Evolutionary conservation across 2,329 filamentous ascomycete genomes (phyloP).

Genomic region (Chaetothyriales sp.): DNA sequence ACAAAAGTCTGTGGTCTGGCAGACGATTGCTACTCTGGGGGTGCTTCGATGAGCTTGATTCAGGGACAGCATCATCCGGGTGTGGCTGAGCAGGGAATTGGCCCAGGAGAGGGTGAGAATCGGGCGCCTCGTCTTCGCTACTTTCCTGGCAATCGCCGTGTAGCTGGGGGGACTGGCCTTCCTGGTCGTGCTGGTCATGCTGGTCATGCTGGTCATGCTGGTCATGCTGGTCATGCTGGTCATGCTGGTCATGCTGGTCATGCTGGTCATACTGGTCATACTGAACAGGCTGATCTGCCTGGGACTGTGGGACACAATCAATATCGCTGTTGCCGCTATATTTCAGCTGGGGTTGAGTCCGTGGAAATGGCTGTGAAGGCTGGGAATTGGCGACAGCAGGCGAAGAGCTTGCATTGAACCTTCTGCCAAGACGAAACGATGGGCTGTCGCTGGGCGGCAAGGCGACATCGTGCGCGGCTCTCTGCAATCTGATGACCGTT

Average conservation of each 20-base stretch:
- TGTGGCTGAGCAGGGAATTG: not conserved
- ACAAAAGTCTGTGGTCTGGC: not conserved
- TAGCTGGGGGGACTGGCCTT: not conserved
- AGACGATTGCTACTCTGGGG: not conserved
- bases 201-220: too few species aligned
- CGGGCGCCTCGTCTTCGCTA: not conserved
- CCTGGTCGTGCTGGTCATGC: not conserved
- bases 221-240: too few species aligned
- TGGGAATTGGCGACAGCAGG: constrained; percentile 16
- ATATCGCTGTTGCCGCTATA: constrained; percentile 3
- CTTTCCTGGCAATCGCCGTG: not conserved
- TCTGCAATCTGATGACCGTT: constrained; percentile 19
- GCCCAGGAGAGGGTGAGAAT: not conserved
- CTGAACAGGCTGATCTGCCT: not conserved
- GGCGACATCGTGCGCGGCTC: not conserved
- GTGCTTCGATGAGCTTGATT: not conserved
- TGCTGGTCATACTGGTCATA: not conserved
- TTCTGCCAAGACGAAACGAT: not conserved
- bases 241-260: too few species aligned
- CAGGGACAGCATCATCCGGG: not conserved
- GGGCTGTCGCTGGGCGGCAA: not conserved
- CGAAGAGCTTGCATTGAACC: constrained; percentile 3
- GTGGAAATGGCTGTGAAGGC: constrained; percentile 5
- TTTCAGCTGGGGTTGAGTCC: constrained; percentile 1
- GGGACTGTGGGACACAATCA: constrained; percentile 16